These are phyloP conservation scores for Eucalyptus pumila DNA, from an alignment of 345 rosid species.

Conservation along the genomic window DNA sequence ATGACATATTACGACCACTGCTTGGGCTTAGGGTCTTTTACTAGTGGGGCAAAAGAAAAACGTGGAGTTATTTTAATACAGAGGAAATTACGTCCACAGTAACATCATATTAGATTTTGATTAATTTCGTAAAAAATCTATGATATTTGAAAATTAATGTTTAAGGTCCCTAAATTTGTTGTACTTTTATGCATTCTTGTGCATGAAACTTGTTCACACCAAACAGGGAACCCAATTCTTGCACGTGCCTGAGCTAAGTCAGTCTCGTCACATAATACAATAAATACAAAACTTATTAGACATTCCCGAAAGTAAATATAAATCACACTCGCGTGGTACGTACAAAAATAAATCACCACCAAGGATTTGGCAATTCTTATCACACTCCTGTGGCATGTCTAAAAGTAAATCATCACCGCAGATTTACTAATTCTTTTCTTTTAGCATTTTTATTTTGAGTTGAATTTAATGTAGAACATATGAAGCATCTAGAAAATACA, in stretches of 20 bases:
- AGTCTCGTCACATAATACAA: no score
- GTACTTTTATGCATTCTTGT: not conserved
- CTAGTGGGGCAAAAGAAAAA: not conserved
- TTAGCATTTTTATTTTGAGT: no score
- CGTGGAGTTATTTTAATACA: not conserved
- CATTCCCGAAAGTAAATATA: no score
- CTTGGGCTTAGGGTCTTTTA: not conserved
- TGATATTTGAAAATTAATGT: not conserved
- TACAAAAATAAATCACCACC: no score
- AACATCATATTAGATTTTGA: not conserved
- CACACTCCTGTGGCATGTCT: no score
- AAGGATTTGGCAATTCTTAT: no score
- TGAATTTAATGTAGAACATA: no score
- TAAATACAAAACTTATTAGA: no score
- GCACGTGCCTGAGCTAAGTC: no score
- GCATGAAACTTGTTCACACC: not conserved
- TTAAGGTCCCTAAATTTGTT: not conserved
- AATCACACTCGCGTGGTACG: no score
- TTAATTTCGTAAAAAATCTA: not conserved
- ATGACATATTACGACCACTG: not conserved
- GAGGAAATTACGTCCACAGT: not conserved
- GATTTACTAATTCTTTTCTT: no score
- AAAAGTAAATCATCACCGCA: no score
- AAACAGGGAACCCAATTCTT: not conserved
- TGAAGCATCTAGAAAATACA: not conserved